Base-by-base conservation (phyloP, 805 yeast species). In the Candida caryicola region DNA sequence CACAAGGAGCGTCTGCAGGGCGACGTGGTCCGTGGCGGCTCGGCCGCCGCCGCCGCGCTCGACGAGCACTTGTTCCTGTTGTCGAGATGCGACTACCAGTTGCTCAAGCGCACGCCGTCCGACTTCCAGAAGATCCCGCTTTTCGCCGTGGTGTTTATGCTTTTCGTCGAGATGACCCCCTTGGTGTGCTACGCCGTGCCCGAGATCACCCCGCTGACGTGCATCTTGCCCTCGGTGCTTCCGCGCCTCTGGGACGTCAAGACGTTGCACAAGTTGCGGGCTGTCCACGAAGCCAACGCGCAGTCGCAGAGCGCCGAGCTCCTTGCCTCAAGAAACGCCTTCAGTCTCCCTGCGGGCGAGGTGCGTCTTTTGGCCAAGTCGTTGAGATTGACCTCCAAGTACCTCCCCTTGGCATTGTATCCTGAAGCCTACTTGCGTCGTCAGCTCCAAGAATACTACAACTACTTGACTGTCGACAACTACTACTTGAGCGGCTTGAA, bases 81-180 rank as follows among this genome's bases (percentile, higher is more conserved):
- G n/a, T 54, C 73, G 1, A 64, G 88, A 28, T 49, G 64, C 2
- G 71, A 81, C 26, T 77, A 62, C 45, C 80, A 78, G 51, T 52
- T 72, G 6, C 54, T 80, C 37, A 54, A 70, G 7, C 62, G 89
- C 14, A 73, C 81, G 1, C 66, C 65, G 4, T 52, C 52, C 2
- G 85, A 82, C 50, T 59, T 74, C 33, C 42, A 58, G 51, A 79
- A 77, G 52, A 46, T 80, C 14, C 85, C 85, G 2, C 17, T 58
- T n/a, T 79, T 80, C 57, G 68, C 71, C 1, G 30, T 77, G 2
- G 45, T 77, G 5, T 61, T 73, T 33, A 32, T 73, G 18, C 45
- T 77, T 2, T 78, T 77, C 52, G 74, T 74, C 50, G 86, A 80
- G 47, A 50, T 61, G 35, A 74, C 82, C 0, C 81, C 82, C 0